Evolutionary conservation across 108 stramenopile species (phyloP).

Genomic region (Nitzschia sp.): DNA sequence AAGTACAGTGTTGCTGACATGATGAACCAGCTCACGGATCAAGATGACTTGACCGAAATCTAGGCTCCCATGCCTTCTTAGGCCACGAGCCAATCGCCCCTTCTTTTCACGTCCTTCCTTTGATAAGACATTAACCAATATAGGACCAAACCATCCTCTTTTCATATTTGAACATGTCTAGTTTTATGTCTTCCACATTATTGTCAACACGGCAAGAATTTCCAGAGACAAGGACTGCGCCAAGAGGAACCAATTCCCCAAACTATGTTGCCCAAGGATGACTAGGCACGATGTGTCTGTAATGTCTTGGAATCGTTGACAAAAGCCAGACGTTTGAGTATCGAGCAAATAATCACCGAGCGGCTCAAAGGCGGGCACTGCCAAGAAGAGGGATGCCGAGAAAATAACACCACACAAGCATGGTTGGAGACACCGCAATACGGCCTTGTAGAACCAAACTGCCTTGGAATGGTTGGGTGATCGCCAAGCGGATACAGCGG

Average conservation of each 20-base stretch:
- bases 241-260: constrained; percentile 40
- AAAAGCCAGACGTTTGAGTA: constrained; percentile 20
- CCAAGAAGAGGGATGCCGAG: constrained; percentile 22
- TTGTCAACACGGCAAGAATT: constrained; percentile 32
- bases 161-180: not conserved
- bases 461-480: not conserved
- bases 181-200: constrained; percentile 21
- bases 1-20: constrained; percentile 91
- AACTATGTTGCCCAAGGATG: constrained; percentile 19
- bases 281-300: constrained; percentile 33
- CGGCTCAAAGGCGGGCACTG: constrained; percentile 34
- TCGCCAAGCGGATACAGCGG: constrained; percentile 21
- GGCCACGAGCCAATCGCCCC: not conserved
- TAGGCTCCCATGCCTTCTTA: constrained; percentile 38
- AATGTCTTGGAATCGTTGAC: constrained; percentile 25
- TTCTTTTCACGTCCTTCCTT: not conserved
- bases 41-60: constrained; percentile 82
- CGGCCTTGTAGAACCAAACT: not conserved
- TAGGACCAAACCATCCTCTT: too few species aligned
- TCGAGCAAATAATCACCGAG: constrained; percentile 20
- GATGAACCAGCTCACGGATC: constrained; percentile 91
- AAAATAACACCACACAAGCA: constrained; percentile 30
- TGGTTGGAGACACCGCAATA: constrained; percentile 31
- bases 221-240: constrained; percentile 47
- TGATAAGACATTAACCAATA: too few species aligned